These are phyloP conservation scores for Phytophthora kernoviae DNA, from an alignment of 352 stramenopile species.

Conservation along the genomic window DNA sequence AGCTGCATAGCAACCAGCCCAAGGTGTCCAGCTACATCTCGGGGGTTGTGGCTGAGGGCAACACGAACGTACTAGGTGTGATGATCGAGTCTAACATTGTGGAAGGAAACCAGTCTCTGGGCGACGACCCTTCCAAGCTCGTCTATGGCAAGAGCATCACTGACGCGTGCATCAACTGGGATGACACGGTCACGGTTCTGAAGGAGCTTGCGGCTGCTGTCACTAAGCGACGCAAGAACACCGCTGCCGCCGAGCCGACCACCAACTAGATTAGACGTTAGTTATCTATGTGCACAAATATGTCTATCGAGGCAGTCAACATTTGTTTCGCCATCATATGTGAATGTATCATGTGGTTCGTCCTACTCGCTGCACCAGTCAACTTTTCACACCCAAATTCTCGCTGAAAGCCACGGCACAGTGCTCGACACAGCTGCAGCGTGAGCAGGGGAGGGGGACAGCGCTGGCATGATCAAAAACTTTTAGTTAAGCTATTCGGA, in stretches of 20 bases:
- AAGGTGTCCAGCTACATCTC: slow-evolving; percentile 78
- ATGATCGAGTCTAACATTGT: slow-evolving; percentile 92
- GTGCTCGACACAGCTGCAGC: too few species aligned
- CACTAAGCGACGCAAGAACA: slow-evolving; percentile 44
- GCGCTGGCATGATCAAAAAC: too few species aligned
- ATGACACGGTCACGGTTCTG: slow-evolving; percentile 72
- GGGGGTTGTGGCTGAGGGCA: slow-evolving; percentile 61
- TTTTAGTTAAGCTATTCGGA: too few species aligned
- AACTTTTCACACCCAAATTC: too few species aligned
- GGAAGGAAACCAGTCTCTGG: slow-evolving; percentile 84
- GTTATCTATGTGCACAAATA: slow-evolving; percentile 26
- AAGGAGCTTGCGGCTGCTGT: slow-evolving; percentile 66
- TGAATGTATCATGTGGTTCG: too few species aligned
- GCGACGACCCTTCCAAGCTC: slow-evolving; percentile 68
- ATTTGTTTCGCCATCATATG: too few species aligned
- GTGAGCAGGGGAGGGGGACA: too few species aligned
- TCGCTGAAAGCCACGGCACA: too few species aligned
- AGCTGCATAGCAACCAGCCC: slow-evolving; percentile 83
- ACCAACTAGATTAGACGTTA: slow-evolving; percentile 23
- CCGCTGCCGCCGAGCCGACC: slow-evolving; percentile 15
- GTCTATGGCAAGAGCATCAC: slow-evolving; percentile 89
- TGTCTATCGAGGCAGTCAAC: neutral
- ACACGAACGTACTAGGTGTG: slow-evolving; percentile 75
- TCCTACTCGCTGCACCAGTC: too few species aligned
- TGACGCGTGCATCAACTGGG: slow-evolving; percentile 86